Conservation (phyloP, 176 grass and related monocot genomes). For the Urochloa ruziziensis region DNA sequence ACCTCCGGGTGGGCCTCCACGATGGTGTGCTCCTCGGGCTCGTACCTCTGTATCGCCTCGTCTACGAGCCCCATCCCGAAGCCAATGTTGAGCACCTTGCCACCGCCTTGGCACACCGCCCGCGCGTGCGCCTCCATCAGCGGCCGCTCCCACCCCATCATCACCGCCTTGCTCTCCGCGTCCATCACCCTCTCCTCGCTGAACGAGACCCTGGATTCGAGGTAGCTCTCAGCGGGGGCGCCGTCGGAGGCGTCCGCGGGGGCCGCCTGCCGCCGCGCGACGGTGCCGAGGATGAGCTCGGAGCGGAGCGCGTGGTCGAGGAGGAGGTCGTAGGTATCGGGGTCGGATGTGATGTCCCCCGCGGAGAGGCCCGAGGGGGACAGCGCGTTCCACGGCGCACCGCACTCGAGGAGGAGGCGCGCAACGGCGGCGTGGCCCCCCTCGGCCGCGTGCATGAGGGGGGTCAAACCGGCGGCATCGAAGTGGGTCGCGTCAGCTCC, state of each 20-base stretch:
- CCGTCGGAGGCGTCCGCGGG: conserved; percentile 8
- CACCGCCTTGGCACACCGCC: conserved; percentile 59
- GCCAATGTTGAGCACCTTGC: conserved; percentile 77
- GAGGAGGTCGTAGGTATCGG: conserved; percentile 66
- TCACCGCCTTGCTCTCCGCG: conserved; percentile 85
- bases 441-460: conserved; percentile 77
- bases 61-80: conserved; percentile 98
- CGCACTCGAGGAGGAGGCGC: conserved; percentile 60
- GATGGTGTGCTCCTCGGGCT: conserved; percentile 80
- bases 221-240: conserved; percentile 33
- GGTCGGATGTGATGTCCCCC: conserved; percentile 68
- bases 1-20: conserved; percentile 88
- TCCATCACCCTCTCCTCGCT: conserved; percentile 87
- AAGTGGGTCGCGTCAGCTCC: conserved; percentile 71
- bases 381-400: conserved; percentile 87
- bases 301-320: conserved; percentile 80
- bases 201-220: conserved; percentile 78
- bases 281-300: conserved; percentile 83
- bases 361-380: conserved; percentile 54
- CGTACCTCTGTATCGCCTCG: conserved; percentile 81
- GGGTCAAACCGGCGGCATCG: conserved; percentile 58
- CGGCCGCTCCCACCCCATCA: conserved; percentile 97
- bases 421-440: conserved; percentile 50
- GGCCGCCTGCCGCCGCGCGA: conserved; percentile 41
- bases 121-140: conserved; percentile 95